Evolutionary conservation across 768 basidiomycete species (phyloP), one percentile per base, ranked within the genome.

Genomic region (Strobilomyces confusus): DNA sequence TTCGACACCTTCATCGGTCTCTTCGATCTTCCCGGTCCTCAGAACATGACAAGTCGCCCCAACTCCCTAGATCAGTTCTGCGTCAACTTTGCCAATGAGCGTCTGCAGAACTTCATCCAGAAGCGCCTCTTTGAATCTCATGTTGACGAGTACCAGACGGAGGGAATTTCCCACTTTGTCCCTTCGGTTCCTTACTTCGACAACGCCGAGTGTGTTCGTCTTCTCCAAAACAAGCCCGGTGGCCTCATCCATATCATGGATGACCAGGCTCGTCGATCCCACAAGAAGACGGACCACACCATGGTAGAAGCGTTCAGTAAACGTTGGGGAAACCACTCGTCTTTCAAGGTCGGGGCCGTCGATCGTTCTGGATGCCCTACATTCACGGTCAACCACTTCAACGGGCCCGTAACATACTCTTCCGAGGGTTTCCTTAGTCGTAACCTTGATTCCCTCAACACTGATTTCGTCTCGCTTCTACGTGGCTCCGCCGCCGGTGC

Each of bases 201-300:
- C 72, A 98, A 98, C 68, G 69, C 86, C 11, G 95, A 98, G 66
- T 93, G 91, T 60, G 71, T 98, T 29, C 82, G 92, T 9, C 76
- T 99, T 29, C 50, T 51, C 3, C 50, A 51, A 15, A 44, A 51
- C 33, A 51, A 44, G 34, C 50, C 50, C 4, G 95, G 94, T 11
- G 97, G 97, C 2, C 76, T 99, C 30, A 84, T 98, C 49, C 92
- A 95, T 63, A 98, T 98, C 69, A 92, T 98, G 88, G 95, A 98
- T 65, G 95, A 98, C 65, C 94, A 97, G 69, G 89, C 94, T 1
- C 80, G 88, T 13, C 79, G 89, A 36, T 80, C 81, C 52, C 86
- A 83, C 54, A 95, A 93, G 73, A 94, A 95, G 81, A 95, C 87
- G 3, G 92, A 95, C 62, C 81, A 87, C 49, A 91, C 88, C 0